Evolutionary conservation across 2,329 filamentous ascomycete genomes (phyloP).

Genomic region (Colletotrichum euphorbiae): DNA sequence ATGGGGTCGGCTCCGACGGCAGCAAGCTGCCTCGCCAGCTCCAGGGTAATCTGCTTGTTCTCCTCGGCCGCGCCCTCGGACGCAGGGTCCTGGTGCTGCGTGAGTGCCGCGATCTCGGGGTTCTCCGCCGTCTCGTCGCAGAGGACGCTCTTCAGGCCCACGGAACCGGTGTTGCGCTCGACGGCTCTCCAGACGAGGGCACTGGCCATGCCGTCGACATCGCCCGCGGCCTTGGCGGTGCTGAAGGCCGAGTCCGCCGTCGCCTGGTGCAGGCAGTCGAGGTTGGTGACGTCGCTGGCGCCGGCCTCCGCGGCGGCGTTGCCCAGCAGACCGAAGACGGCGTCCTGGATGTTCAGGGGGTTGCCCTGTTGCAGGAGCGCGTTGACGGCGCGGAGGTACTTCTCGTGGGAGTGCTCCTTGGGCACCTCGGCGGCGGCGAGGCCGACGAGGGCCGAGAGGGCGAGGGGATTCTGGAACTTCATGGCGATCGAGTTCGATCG

Average conservation of each 20-base stretch:
- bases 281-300: slow-evolving; percentile 49
- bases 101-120: slow-evolving; percentile 72
- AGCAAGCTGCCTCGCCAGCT: slow-evolving; percentile 69
- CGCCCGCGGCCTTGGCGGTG: slow-evolving; percentile 66
- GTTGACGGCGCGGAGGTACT: slow-evolving; percentile 59
- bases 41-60: slow-evolving; percentile 72
- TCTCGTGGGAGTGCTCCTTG: slow-evolving; percentile 67
- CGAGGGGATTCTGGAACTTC: slow-evolving; percentile 39
- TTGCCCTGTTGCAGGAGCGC: slow-evolving; percentile 60
- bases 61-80: slow-evolving; percentile 64
- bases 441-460: slow-evolving; percentile 35
- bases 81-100: slow-evolving; percentile 76
- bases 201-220: slow-evolving; percentile 63
- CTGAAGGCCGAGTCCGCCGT: slow-evolving; percentile 71
- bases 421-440: slow-evolving; percentile 58
- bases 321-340: slow-evolving; percentile 62
- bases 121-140: slow-evolving; percentile 71
- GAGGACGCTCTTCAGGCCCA: slow-evolving; percentile 67
- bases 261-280: slow-evolving; percentile 70
- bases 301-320: slow-evolving; percentile 56
- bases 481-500: slow-evolving; percentile 20
- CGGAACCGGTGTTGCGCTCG: slow-evolving; percentile 70
- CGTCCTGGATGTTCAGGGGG: slow-evolving; percentile 62
- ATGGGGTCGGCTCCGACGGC: slow-evolving; percentile 71
- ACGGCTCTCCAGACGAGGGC: slow-evolving; percentile 65